Conservation (phyloP, 2,329 filamentous ascomycete genomes). For the Aspergillus novofumigatus region DNA sequence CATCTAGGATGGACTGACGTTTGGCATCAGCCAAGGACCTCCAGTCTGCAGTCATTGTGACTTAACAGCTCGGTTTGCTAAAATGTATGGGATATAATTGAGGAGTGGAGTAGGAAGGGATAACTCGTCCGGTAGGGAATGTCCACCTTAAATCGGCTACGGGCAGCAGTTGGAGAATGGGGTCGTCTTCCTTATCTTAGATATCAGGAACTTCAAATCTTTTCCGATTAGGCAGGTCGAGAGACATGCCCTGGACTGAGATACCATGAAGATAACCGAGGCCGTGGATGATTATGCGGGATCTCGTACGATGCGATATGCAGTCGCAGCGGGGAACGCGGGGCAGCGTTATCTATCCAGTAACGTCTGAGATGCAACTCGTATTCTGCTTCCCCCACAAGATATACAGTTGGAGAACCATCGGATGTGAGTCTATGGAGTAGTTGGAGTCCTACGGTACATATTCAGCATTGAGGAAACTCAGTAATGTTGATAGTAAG, state of each 20-base stretch:
- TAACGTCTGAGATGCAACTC: neutral
- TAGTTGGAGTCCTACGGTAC: neutral
- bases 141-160: neutral
- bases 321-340: neutral
- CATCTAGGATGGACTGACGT: constrained; percentile 49
- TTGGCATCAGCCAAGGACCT: constrained; percentile 49
- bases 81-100: neutral
- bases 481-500: neutral
- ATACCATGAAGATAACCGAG: neutral
- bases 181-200: neutral
- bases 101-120: neutral
- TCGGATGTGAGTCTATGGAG: neutral
- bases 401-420: neutral
- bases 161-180: neutral
- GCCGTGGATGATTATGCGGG: neutral
- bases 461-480: neutral
- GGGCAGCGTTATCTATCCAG: neutral
- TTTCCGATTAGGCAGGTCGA: neutral
- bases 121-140: neutral
- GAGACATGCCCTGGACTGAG: neutral
- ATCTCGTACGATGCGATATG: no score
- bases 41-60: constrained; percentile 41
- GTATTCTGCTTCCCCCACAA: neutral
- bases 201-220: neutral
- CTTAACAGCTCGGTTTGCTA: neutral